Evolutionary conservation across 306 rosid species (phyloP), one percentile per base, ranked within the genome.

Genomic region (Bauhinia variegata): DNA sequence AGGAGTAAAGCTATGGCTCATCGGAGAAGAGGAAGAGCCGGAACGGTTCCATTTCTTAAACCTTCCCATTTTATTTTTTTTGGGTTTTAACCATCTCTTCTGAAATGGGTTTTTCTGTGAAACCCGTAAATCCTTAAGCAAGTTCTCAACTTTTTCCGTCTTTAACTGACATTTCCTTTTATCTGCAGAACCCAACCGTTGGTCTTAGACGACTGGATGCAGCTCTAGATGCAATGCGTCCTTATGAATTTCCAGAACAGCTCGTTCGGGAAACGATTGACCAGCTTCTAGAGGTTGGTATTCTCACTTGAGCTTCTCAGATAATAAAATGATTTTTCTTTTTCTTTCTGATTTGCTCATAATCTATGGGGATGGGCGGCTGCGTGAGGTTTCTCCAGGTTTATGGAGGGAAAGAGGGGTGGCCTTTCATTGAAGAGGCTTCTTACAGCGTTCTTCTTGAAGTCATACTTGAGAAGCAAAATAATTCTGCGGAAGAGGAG

Each of bases 391-490:
- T 70, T 79, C 2, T 76, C 12, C 36, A 83, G 87, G 78, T 76
- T 41, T 83, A 83, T 44, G 84, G 65, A 23, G 87, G 87, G 62
- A 23, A 5, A 38, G 74, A 71, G 52, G 84, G 84, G 3, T 79
- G 84, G 85, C 63, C 44, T 39, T 83, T 83, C 51, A 70, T 79
- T 55, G 84, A 83, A 76, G 84, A 79, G 12, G 50, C 12, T 31
- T 76, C 76, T 36, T 83, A 83, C 75, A 48, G 10, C 30, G 79
- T 83, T 15, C 56, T 79, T 9, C 43, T 83, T 5, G 80, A 79
- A 56, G 59, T 75, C n/a, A 5, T 83, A 8, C 84, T 83, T 42
- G 39, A 31, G 68, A 82, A 82, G 34, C 70, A 56, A 42, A 58
- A 53, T 8, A 60, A 0, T 82, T 43, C 46, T 42, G 41, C 1